Percentiles rank a stretch among this genome's conserved stretches.
These are phyloP conservation scores for Thermothelomyces thermophilus DNA, from an alignment of 2,329 filamentous ascomycete species.

Conservation along the genomic window DNA sequence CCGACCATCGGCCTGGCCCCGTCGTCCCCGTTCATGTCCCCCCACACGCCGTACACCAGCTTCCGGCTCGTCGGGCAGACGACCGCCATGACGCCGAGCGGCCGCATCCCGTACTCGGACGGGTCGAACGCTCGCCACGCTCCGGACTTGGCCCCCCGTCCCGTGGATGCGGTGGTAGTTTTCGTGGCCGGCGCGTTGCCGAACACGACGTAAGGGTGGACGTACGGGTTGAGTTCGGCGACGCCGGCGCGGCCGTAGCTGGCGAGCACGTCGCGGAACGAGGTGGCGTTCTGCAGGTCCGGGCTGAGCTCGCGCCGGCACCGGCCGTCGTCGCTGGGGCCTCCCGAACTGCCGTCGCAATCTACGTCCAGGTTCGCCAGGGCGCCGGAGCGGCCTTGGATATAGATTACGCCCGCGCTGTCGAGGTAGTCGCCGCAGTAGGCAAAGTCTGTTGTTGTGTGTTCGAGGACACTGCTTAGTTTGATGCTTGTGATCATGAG, in stretches of 20 bases:
- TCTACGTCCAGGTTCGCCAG: conserved; percentile 53
- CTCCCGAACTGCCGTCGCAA: conserved; percentile 46
- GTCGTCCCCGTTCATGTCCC: conserved; percentile 46
- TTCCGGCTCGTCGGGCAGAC: conserved; percentile 41
- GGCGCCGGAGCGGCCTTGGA: conserved; percentile 32
- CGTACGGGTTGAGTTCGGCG: conserved; percentile 43
- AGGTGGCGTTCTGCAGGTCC: conserved; percentile 38
- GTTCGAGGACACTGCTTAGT: no score
- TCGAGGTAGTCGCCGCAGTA: conserved; percentile 40
- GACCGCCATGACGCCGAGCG: conserved; percentile 48
- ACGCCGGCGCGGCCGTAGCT: conserved; percentile 31
- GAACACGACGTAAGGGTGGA: conserved; percentile 49
- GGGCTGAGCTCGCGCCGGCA: conserved; percentile 34
- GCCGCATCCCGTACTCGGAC: conserved; percentile 35
- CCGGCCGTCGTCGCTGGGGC: conserved; percentile 33
- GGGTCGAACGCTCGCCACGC: conserved; percentile 38
- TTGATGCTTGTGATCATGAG: no score
- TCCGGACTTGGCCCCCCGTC: conserved; percentile 18
- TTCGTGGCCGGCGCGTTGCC: conserved; percentile 44
- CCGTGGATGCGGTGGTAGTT: no score
- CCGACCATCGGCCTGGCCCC: conserved; percentile 35
- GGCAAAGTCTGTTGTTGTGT: conserved; percentile 21
- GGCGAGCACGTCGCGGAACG: conserved; percentile 35
- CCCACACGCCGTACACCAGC: conserved; percentile 48
- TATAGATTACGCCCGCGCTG: conserved; percentile 35